Evolutionary conservation across 2,329 filamentous ascomycete species (phyloP).

Genomic region (Colletotrichum chlorophyti): DNA sequence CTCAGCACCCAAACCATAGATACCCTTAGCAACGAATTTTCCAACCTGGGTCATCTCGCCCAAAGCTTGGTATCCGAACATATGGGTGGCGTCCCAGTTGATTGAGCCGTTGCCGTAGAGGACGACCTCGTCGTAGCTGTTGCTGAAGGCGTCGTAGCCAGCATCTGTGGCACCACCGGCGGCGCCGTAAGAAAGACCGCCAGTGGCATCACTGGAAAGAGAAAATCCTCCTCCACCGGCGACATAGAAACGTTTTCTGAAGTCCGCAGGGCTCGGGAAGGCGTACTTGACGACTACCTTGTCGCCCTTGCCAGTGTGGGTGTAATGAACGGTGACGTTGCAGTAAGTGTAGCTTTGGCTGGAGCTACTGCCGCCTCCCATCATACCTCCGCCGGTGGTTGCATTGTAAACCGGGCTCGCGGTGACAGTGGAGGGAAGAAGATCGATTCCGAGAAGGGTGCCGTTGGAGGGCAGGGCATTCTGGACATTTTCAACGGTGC

Average conservation of each 20-base stretch:
- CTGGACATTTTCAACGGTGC: conserved; percentile 32
- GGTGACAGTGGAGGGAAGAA: conserved; percentile 30
- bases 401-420: conserved; percentile 13
- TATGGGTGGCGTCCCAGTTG: conserved; percentile 18
- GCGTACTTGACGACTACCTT: conserved; percentile 48
- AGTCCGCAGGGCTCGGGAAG: conserved; percentile 48
- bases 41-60: conserved; percentile 39
- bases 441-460: conserved; percentile 36
- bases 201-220: conserved; percentile 37
- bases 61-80: conserved; percentile 16
- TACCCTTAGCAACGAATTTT: conserved; percentile 53
- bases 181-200: conserved; percentile 52
- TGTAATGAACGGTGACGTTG: conserved; percentile 53
- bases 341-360: conserved; percentile 46
- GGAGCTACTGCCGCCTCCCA: conserved; percentile 39
- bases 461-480: conserved; percentile 32
- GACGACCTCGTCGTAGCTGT: conserved; percentile 42
- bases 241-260: conserved; percentile 51
- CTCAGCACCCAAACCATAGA: conserved; percentile 48
- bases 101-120: conserved; percentile 40
- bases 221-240: conserved; percentile 53
- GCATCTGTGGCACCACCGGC: conserved; percentile 55
- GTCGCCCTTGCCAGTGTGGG: conserved; percentile 44
- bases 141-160: conserved; percentile 55
- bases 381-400: conserved; percentile 34